Base-by-base conservation (phyloP, 2,329 filamentous ascomycete genomes). In the Fusarium keratoplasticum region DNA sequence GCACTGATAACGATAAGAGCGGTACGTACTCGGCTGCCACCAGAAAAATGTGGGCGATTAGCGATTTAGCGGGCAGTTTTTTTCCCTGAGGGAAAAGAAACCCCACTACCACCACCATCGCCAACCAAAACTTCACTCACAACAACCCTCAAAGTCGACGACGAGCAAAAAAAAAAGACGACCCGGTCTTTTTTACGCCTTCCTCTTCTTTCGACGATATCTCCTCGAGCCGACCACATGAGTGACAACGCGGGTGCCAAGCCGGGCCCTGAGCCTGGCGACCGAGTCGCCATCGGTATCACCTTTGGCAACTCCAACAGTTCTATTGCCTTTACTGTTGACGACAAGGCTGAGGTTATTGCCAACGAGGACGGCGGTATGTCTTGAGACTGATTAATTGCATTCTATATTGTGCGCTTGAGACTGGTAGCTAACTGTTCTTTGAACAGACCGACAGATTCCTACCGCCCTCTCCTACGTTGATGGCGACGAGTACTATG, bases 301-400 rank as follows among this genome's bases (percentile, higher is more conserved):
- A 94, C 95, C 77, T 98, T 98, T 88, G 96, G 96, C 86, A 99
- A 98, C 88, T 95, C 95, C 72, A 97, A 98, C 91, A 97, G 95
- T 87, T 98, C 95, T 70, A 98, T 99, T 86, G 96, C 96, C 79
- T 95, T 92, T 83, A 97, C 95, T 55, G 90, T 92, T 72, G 96
- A 98, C 81, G 96, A 97, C 85, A 97, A 97, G 88, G 93, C 95
- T 75, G 95, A 98, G 83, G 96, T 99, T 74, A 98, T 99, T 86
- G 96, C 96, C 81, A 98, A 99, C 86, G 96, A 98, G 87, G 96
- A 98, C 82, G 96, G 96, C 88, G 94, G 94, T 95, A 83, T 81
- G 91, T 85, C 20, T 50, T 4, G 8, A 31, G 16, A 16, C 10
- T 16, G 9, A 25, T 31, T 42, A 52, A 11, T 27, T 67, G 22